Conservation (phyloP, 2,329 filamentous ascomycete species). For the Periconia macrospinosa region DNA sequence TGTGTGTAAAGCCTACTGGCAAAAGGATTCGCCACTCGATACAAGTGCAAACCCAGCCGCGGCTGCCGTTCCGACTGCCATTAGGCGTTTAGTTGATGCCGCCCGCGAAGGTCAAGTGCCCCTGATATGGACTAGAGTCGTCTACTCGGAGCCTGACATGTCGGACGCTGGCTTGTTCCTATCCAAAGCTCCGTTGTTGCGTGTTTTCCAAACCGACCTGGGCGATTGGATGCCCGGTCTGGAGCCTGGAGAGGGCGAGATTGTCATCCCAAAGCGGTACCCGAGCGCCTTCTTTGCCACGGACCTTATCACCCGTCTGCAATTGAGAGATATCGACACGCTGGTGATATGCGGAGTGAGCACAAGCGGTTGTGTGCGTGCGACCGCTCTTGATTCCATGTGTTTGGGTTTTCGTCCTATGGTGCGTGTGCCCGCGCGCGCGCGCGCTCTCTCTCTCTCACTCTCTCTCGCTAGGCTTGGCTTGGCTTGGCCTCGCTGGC, state of each 20-base stretch:
- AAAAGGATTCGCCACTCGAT: conserved; percentile 46
- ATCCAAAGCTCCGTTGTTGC: conserved; percentile 47
- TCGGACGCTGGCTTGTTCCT: conserved; percentile 50
- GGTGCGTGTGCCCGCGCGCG: conserved; percentile 33
- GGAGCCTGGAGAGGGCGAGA: conserved; percentile 37
- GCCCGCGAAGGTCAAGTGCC: conserved; percentile 45
- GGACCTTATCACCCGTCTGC: conserved; percentile 45
- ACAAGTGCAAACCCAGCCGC: conserved; percentile 42
- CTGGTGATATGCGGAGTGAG: conserved; percentile 53
- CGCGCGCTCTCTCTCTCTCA: conserved; percentile 5
- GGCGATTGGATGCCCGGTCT: conserved; percentile 45
- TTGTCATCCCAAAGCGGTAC: conserved; percentile 49
- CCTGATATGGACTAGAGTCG: conserved; percentile 50
- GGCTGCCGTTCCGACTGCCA: conserved; percentile 41
- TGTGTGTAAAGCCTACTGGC: conserved; percentile 53
- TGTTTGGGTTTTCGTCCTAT: conserved; percentile 50
- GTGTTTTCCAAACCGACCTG: conserved; percentile 47
- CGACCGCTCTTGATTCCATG: conserved; percentile 50
- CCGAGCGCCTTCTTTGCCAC: conserved; percentile 52
- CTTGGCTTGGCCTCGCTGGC: background rate
- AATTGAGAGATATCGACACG: conserved; percentile 46
- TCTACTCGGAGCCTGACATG: conserved; percentile 50
- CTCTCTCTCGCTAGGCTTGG: conserved; percentile 1
- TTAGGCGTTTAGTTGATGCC: conserved; percentile 44
- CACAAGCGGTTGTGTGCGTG: conserved; percentile 52